Evolutionary conservation across 2,329 filamentous ascomycete species (phyloP).

Genomic region (Xylaria multiplex): DNA sequence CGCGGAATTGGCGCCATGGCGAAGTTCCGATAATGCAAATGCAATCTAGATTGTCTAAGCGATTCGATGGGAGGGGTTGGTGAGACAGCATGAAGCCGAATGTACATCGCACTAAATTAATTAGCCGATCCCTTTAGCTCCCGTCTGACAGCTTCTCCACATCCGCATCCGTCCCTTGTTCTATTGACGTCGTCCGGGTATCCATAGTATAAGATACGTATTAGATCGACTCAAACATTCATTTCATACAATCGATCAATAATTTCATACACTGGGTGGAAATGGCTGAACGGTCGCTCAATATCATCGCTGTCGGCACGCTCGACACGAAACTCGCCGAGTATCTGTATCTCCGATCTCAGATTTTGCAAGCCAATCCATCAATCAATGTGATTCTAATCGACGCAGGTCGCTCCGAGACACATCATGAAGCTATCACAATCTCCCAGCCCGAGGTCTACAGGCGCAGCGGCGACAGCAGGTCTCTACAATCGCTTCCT

Average conservation of each 20-base stretch:
- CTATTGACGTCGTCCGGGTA: background rate
- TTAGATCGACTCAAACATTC: background rate
- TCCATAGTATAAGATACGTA: background rate
- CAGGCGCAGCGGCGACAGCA: conserved; percentile 51
- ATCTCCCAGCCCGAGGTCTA: conserved; percentile 40
- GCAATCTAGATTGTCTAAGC: background rate
- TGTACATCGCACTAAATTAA: background rate
- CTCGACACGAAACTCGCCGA: conserved; percentile 72
- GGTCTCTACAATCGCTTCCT: conserved; percentile 56
- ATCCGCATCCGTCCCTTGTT: conserved; percentile 4
- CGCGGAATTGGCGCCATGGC: conserved; percentile 62
- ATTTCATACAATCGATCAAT: background rate
- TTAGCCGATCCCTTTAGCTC: conserved; percentile 14
- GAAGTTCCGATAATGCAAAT: background rate
- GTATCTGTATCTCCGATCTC: conserved; percentile 61
- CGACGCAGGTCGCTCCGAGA: conserved; percentile 63
- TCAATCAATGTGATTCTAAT: conserved; percentile 59
- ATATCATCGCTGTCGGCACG: conserved; percentile 64
- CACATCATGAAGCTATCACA: conserved; percentile 57
- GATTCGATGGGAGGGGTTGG: background rate
- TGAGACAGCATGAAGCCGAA: background rate
- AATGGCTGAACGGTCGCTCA: conserved; percentile 37
- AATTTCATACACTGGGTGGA: background rate
- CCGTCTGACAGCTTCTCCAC: conserved; percentile 29
- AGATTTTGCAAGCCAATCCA: conserved; percentile 48